Conservation (phyloP, 148 eudicot species). For the Camellia lanceoleosa region DNA sequence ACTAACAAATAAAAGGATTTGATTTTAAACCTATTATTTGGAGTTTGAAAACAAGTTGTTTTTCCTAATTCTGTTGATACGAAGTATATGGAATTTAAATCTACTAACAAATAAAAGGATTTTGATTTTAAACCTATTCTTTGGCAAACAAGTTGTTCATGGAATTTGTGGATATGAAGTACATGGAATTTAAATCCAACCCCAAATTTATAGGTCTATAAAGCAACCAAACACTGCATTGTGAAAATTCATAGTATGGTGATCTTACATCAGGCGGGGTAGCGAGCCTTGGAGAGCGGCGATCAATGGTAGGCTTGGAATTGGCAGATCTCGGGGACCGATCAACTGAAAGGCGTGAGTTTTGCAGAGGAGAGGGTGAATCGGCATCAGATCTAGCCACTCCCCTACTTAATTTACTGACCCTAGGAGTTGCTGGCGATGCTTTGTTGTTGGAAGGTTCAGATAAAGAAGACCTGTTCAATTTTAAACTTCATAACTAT, state of each 20-base stretch:
- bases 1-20: neutral
- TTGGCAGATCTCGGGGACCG: slow-evolving; percentile 56
- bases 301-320: slow-evolving; percentile 54
- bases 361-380: slow-evolving; percentile 59
- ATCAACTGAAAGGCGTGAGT: slow-evolving; percentile 55
- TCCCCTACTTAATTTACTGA: slow-evolving; percentile 47
- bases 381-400: slow-evolving; percentile 64
- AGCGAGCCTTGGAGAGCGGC: slow-evolving; percentile 50
- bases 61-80: neutral
- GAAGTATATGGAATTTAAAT: neutral
- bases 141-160: neutral
- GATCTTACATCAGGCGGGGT: slow-evolving; percentile 64
- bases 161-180: neutral
- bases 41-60: neutral
- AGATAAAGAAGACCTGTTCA: slow-evolving; percentile 64
- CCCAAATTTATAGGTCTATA: neutral
- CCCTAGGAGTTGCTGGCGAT: slow-evolving; percentile 63
- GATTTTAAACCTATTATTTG: neutral
- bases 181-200: neutral
- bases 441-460: slow-evolving; percentile 58
- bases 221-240: slow-evolving; percentile 8
- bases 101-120: neutral
- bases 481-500: slow-evolving; percentile 7
- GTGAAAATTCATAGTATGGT: neutral
- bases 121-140: neutral